Evolutionary conservation across 306 rosid genomes (phyloP).

Genomic region (Fragaria nilgerrensis): DNA sequence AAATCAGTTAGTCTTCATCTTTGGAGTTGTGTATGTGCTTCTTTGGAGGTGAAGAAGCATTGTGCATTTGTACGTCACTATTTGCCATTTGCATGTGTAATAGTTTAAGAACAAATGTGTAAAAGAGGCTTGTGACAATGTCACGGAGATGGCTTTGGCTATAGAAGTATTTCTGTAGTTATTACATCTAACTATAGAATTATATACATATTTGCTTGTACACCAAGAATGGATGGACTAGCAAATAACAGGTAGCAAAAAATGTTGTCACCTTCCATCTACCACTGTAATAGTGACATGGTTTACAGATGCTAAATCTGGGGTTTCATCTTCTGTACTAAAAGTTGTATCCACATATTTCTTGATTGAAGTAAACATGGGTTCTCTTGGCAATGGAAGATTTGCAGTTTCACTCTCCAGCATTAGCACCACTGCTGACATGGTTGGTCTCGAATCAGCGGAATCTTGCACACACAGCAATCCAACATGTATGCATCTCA

Average conservation of each 20-base stretch:
- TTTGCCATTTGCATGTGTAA: too few species aligned
- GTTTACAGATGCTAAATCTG: slow-evolving; percentile 46
- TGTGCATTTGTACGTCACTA: too few species aligned
- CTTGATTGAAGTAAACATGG: slow-evolving; percentile 60
- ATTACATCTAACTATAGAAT: not conserved
- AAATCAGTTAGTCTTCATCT: too few species aligned
- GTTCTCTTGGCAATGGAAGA: slow-evolving; percentile 65
- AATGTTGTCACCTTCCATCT: slow-evolving; percentile 43
- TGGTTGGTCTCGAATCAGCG: slow-evolving; percentile 64
- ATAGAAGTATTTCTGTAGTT: too few species aligned
- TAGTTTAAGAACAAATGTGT: too few species aligned
- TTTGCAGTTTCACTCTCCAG: slow-evolving; percentile 66
- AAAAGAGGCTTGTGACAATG: too few species aligned
- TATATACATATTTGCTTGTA: not conserved
- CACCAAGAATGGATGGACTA: not conserved
- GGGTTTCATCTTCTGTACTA: slow-evolving; percentile 43
- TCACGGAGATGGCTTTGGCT: too few species aligned
- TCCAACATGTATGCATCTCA: slow-evolving; percentile 79
- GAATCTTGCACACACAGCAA: slow-evolving; percentile 88
- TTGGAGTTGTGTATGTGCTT: too few species aligned
- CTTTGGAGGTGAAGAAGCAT: too few species aligned
- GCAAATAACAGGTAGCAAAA: slow-evolving; percentile 12
- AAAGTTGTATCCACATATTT: slow-evolving; percentile 43
- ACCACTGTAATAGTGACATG: slow-evolving; percentile 62
- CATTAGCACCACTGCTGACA: slow-evolving; percentile 74